Evolutionary conservation across 1,284 basidiomycete genomes (phyloP).

Genomic region (Fomitopsis pinicola): DNA sequence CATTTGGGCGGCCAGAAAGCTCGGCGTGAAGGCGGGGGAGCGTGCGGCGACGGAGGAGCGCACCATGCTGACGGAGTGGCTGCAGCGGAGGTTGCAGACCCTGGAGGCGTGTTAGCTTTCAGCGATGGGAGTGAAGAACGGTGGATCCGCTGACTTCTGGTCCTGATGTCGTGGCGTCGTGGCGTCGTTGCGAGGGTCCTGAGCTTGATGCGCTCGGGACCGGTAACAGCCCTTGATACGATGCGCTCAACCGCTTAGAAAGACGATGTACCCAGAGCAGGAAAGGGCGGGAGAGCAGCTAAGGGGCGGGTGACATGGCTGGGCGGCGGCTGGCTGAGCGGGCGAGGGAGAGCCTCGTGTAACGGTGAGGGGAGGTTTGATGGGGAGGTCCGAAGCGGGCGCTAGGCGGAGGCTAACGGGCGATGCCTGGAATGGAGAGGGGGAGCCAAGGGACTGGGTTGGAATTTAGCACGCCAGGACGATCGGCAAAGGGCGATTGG

Average conservation of each 20-base stretch:
- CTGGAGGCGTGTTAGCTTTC: neutral
- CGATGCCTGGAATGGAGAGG: neutral
- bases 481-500: slow-evolving; percentile 4
- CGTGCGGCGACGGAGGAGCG: neutral
- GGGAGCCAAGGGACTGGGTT: neutral
- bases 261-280: neutral
- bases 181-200: neutral
- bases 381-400: neutral
- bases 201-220: neutral
- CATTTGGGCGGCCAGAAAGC: neutral
- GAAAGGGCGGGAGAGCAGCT: neutral
- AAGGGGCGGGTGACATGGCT: neutral
- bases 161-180: slow-evolving; percentile 1
- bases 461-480: slow-evolving; percentile 1
- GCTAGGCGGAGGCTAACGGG: neutral
- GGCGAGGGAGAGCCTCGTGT: slow-evolving; percentile 9
- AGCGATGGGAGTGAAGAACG: neutral
- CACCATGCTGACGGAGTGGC: neutral
- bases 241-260: neutral
- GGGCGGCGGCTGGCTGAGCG: neutral
- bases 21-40: neutral
- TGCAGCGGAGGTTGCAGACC: neutral
- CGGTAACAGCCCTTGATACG: neutral
- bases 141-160: slow-evolving; percentile 5
- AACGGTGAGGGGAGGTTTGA: slow-evolving; percentile 7